A percentile compares a stretch with the other conserved stretches of the same genome.
These are phyloP conservation scores for Babesia bigemina DNA, from an alignment of 169 alveolate species.

Conservation along the genomic window DNA sequence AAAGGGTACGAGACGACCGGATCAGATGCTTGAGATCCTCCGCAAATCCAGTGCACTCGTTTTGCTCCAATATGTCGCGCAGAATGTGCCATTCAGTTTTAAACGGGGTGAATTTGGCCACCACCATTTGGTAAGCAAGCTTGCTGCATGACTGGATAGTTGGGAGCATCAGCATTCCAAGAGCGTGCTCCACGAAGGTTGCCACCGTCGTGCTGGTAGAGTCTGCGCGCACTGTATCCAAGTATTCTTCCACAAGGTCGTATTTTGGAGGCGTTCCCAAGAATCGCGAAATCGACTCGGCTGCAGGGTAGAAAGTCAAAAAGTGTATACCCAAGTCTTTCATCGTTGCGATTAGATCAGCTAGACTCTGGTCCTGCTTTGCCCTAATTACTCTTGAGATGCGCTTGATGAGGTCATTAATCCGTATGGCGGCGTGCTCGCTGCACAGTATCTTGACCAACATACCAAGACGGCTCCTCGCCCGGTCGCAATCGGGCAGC, in stretches of 20 bases:
- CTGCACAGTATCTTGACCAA: conserved; percentile 10
- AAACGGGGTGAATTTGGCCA: conserved; percentile 14
- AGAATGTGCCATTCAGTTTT: conserved; percentile 7
- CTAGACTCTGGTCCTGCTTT: neutral
- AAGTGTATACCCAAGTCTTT: neutral
- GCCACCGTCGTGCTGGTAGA: neutral
- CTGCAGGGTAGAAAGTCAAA: conserved; percentile 11
- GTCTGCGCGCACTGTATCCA: neutral
- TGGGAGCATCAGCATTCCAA: conserved; percentile 12
- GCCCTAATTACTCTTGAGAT: neutral
- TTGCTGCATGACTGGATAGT: conserved; percentile 6
- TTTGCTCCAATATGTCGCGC: conserved; percentile 11
- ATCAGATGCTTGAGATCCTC: conserved; percentile 15
- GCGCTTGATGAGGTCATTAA: conserved; percentile 17
- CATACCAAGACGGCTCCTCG: conserved; percentile 16
- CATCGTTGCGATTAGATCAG: neutral
- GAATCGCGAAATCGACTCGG: conserved; percentile 2
- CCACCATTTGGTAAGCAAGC: conserved; percentile 18
- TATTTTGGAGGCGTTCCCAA: conserved; percentile 3
- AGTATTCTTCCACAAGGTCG: conserved; percentile 10
- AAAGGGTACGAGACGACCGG: conserved; percentile 3
- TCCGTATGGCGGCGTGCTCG: conserved; percentile 13
- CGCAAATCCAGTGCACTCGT: conserved; percentile 6
- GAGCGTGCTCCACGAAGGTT: conserved; percentile 21
- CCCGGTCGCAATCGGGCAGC: conserved; percentile 42